phyloP scores from a whole-genome alignment of 1,284 basidiomycete species.

The Omphalotus olearius region DNA sequence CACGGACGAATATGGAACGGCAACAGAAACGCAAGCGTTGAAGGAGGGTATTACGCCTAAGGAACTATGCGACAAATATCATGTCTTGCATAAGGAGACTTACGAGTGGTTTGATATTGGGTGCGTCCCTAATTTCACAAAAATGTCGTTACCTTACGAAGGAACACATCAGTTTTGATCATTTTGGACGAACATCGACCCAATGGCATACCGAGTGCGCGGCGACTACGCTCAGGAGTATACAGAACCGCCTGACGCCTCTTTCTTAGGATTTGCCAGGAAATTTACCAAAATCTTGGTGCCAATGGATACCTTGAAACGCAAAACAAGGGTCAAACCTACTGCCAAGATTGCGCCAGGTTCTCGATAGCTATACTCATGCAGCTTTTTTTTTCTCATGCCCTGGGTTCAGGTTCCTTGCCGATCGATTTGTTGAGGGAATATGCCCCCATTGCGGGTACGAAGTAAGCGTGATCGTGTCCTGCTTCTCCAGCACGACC shows the following conservation, averaged over 20 bases:
- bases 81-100: conserved; percentile 85
- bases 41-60: conserved; percentile 89
- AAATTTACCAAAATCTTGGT: conserved; percentile 81
- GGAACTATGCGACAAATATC: conserved; percentile 93
- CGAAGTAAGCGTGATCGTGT: conserved; percentile 44
- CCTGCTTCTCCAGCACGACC: neutral
- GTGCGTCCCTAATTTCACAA: conserved; percentile 32
- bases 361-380: conserved; percentile 22
- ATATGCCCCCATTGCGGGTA: conserved; percentile 89
- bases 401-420: conserved; percentile 66
- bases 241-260: conserved; percentile 1
- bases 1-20: conserved; percentile 98
- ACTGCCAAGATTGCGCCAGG: conserved; percentile 88
- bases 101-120: conserved; percentile 95
- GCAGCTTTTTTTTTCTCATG: neutral
- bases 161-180: conserved; percentile 74
- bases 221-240: neutral
- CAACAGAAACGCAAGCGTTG: conserved; percentile 95
- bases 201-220: conserved; percentile 84
- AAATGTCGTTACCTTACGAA: conserved; percentile 9
- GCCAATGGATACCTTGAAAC: conserved; percentile 75
- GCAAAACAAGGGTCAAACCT: conserved; percentile 88
- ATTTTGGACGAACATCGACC: conserved; percentile 95
- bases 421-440: conserved; percentile 94
- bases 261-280: conserved; percentile 77